These are phyloP conservation scores for Eutrema salsugineum DNA, from an alignment of 441 rosid species.

Conservation along the genomic window DNA sequence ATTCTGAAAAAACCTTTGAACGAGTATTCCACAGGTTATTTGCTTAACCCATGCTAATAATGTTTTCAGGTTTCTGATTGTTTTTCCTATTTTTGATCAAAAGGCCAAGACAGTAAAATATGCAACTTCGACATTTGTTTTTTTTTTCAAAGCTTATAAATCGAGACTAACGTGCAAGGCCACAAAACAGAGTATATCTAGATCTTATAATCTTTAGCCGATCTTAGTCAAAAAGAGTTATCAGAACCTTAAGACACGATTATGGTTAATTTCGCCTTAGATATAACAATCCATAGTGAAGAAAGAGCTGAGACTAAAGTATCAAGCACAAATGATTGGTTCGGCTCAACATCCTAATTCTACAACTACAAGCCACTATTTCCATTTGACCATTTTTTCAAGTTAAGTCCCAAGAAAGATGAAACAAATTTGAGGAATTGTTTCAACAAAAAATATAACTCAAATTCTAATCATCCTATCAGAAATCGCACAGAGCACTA, in stretches of 20 bases:
- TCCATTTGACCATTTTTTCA: no score
- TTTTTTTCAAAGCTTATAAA: background rate
- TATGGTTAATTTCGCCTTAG: background rate
- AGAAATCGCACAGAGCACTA: background rate
- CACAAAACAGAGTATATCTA: no score
- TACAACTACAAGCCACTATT: background rate
- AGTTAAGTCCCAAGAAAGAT: background rate
- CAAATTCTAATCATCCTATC: background rate
- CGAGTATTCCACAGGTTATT: no score
- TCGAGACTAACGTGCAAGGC: background rate
- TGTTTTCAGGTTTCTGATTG: no score
- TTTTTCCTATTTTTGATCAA: no score
- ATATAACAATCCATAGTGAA: background rate
- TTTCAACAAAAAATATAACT: background rate
- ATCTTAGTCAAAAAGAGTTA: background rate
- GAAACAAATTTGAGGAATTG: background rate
- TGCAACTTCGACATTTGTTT: no score
- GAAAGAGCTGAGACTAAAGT: background rate
- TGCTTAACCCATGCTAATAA: no score
- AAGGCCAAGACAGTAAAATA: no score
- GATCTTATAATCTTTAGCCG: background rate
- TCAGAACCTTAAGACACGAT: background rate
- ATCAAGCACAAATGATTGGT: background rate
- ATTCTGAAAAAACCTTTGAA: background rate
- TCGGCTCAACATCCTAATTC: background rate